These are phyloP conservation scores for Jatropha multifida DNA, from an alignment of 441 rosid genomes.

Conservation along the genomic window DNA sequence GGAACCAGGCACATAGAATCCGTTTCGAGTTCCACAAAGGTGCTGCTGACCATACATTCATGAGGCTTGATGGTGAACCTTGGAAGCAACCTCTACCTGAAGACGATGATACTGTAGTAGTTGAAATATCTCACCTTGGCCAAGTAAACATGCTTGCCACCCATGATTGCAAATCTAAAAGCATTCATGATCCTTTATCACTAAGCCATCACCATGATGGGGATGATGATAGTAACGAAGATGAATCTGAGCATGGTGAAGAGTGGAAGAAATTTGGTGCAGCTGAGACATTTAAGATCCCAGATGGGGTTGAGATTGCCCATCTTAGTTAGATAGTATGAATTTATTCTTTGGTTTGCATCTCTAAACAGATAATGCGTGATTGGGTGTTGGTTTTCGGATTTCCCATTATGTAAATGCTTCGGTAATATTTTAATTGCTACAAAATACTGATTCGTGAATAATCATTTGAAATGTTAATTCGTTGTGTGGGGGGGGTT, in stretches of 20 bases:
- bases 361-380: background rate
- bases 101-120: slow-evolving; percentile 69
- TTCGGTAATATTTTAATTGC: background rate
- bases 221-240: slow-evolving; percentile 47
- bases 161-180: slow-evolving; percentile 62
- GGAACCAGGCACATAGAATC: slow-evolving; percentile 64
- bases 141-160: slow-evolving; percentile 94
- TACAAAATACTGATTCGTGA: background rate
- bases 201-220: slow-evolving; percentile 33
- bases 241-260: slow-evolving; percentile 34
- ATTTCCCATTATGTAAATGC: background rate
- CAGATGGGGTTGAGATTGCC: slow-evolving; percentile 69
- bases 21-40: slow-evolving; percentile 85
- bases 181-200: slow-evolving; percentile 44
- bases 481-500: too few relatives aligned
- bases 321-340: slow-evolving; percentile 44
- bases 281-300: slow-evolving; percentile 79
- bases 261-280: slow-evolving; percentile 87
- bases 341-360: background rate
- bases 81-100: slow-evolving; percentile 93
- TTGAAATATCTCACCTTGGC: slow-evolving; percentile 87
- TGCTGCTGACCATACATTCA: slow-evolving; percentile 70
- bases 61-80: slow-evolving; percentile 98
- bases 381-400: background rate
- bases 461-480: background rate